These are phyloP conservation scores for Termitomyces sp. DNA, from an alignment of 768 basidiomycete species.

Conservation along the genomic window DNA sequence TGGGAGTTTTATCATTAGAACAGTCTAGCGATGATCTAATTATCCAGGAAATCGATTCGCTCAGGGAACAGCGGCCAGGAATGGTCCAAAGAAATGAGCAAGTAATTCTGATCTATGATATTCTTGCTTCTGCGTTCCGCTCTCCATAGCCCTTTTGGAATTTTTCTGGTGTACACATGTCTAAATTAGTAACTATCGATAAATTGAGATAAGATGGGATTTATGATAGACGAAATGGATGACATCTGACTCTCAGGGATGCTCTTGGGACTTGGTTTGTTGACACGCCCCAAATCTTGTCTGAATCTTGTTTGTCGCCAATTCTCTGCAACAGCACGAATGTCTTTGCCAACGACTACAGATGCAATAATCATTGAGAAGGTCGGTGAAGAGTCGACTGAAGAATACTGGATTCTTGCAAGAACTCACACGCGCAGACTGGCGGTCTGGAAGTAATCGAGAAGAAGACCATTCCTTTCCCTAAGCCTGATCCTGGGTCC, in stretches of 20 bases:
- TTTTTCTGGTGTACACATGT: not conserved
- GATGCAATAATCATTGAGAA: constrained; percentile 69
- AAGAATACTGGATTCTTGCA: not conserved
- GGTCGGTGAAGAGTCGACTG: constrained; percentile 16
- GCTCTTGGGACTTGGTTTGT: constrained; percentile 9
- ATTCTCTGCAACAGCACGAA: constrained; percentile 25
- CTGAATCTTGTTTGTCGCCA: constrained; percentile 20
- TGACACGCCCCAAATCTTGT: constrained; percentile 3
- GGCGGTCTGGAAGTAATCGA: constrained; percentile 79
- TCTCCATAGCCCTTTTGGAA: not conserved
- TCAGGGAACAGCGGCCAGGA: constrained; percentile 75
- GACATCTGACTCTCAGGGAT: not conserved
- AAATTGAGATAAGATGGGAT: constrained; percentile 1
- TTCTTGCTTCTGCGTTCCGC: constrained; percentile 31
- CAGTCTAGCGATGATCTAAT: constrained; percentile 49
- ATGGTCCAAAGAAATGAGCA: constrained; percentile 81
- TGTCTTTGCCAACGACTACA: constrained; percentile 56
- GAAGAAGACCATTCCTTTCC: constrained; percentile 63
- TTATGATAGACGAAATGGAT: not conserved
- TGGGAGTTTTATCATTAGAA: constrained; percentile 51
- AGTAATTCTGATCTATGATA: constrained; percentile 56
- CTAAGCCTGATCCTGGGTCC: constrained; percentile 53
- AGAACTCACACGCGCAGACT: constrained; percentile 25
- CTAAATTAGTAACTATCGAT: too few species aligned
- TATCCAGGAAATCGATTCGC: constrained; percentile 65